Conservation (phyloP, 2,329 filamentous ascomycete species). For the Colletotrichum graminicola region DNA sequence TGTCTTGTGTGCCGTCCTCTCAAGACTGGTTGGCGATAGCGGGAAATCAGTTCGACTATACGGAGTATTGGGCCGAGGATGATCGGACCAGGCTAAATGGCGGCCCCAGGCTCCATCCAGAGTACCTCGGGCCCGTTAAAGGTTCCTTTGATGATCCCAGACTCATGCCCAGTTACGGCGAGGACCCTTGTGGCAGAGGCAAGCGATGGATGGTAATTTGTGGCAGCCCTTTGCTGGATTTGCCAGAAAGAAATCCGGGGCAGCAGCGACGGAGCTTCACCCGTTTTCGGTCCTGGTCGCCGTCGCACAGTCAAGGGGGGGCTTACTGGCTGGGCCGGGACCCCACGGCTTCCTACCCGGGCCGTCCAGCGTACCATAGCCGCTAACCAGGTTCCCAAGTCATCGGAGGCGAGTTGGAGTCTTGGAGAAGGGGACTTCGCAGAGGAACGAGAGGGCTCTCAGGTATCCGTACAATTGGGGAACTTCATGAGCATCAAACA, state of each 20-base stretch:
- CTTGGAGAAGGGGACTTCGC: slow-evolving; percentile 31
- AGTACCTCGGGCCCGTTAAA: slow-evolving; percentile 24
- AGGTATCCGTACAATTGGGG: slow-evolving; percentile 37
- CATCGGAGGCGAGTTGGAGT: slow-evolving; percentile 22
- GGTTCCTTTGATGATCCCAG: slow-evolving; percentile 39
- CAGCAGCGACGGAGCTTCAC: slow-evolving; percentile 36
- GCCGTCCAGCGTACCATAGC: slow-evolving; percentile 37
- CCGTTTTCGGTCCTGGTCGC: slow-evolving; percentile 42
- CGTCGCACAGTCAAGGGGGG: slow-evolving; percentile 31
- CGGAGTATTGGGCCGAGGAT: slow-evolving; percentile 20
- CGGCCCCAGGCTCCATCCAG: slow-evolving; percentile 26
- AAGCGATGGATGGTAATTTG: slow-evolving; percentile 33
- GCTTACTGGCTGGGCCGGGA: slow-evolving; percentile 38
- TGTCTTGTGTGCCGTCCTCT: background rate
- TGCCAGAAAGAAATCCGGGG: slow-evolving; percentile 43
- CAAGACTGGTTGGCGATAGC: slow-evolving; percentile 30
- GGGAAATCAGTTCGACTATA: slow-evolving; percentile 23
- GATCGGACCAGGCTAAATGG: slow-evolving; percentile 33
- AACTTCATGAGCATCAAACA: slow-evolving; percentile 42
- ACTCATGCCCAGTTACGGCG: slow-evolving; percentile 40
- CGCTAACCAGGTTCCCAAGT: slow-evolving; percentile 35
- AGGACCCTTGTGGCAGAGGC: slow-evolving; percentile 39
- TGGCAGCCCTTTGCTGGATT: slow-evolving; percentile 29
- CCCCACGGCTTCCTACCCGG: slow-evolving; percentile 41
- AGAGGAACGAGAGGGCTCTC: slow-evolving; percentile 22